Evolutionary conservation across 1,284 basidiomycete species (phyloP).

Genomic region (Ustilago cynodontis): DNA sequence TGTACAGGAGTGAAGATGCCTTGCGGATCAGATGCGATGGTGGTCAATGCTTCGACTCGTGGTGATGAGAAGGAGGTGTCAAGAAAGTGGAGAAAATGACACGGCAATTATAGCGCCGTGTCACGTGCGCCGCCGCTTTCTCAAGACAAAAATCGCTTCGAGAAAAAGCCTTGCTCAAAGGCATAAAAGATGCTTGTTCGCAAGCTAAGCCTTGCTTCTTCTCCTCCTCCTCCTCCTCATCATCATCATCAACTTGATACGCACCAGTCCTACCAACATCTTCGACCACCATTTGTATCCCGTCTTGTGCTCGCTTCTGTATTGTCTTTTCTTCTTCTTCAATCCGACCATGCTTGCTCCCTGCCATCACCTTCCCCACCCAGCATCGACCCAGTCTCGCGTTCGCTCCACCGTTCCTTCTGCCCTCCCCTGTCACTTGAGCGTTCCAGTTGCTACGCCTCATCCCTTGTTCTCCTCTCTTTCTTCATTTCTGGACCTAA

Average conservation of each 20-base stretch:
- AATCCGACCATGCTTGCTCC: too few relatives aligned
- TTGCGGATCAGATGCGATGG: neutral
- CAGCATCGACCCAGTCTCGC: too few relatives aligned
- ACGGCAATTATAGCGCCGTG: conserved; percentile 13
- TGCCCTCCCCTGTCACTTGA: neutral
- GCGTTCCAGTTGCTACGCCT: neutral
- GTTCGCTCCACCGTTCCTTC: too few relatives aligned
- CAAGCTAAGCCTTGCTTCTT: neutral
- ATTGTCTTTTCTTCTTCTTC: neutral
- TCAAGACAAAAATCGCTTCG: conserved; percentile 6
- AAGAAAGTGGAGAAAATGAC: conserved; percentile 42
- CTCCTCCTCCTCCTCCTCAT: neutral
- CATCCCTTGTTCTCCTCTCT: neutral
- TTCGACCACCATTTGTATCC: neutral
- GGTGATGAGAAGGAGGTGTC: conserved; percentile 3
- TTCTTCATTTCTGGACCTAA: conserved; percentile 34
- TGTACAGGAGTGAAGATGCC: neutral
- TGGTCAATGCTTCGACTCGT: neutral
- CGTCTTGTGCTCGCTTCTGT: neutral
- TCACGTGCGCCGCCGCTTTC: conserved; percentile 37
- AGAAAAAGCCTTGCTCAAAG: conserved; percentile 1
- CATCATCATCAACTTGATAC: neutral
- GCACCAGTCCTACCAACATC: conserved; percentile 7
- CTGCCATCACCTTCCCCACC: too few relatives aligned
- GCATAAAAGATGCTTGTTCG: conserved; percentile 4